A percentile compares a stretch with the other conserved stretches of the same genome.
phyloP scores from a whole-genome alignment of 2,329 filamentous ascomycete species.

The Eutypa lata region DNA sequence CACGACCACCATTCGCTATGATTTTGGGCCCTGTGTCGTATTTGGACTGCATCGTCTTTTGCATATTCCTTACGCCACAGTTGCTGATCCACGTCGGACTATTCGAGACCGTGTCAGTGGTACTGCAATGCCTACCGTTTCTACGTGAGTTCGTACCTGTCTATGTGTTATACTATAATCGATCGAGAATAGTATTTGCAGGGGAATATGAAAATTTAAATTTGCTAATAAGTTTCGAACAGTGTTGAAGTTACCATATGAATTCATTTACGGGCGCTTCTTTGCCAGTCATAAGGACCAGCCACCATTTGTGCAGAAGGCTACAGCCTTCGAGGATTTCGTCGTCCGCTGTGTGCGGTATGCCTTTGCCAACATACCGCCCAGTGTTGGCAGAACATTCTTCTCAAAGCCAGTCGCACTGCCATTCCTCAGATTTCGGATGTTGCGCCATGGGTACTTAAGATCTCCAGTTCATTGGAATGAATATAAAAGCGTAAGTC shows the following conservation, averaged over 20 bases:
- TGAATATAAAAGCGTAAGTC: slow-evolving; percentile 47
- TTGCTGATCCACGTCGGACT: slow-evolving; percentile 66
- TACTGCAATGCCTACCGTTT: slow-evolving; percentile 64
- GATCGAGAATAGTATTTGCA: neutral
- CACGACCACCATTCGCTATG: slow-evolving; percentile 45
- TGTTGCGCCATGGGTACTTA: slow-evolving; percentile 68
- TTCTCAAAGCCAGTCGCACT: slow-evolving; percentile 71
- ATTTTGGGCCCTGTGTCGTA: slow-evolving; percentile 72
- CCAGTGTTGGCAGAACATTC: slow-evolving; percentile 69
- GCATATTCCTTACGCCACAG: slow-evolving; percentile 68
- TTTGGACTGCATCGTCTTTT: slow-evolving; percentile 72
- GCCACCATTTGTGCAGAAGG: slow-evolving; percentile 63
- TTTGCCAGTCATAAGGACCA: slow-evolving; percentile 40
- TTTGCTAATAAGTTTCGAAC: neutral
- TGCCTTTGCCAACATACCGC: slow-evolving; percentile 69
- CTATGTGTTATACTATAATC: neutral
- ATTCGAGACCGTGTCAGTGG: slow-evolving; percentile 54
- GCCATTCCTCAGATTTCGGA: slow-evolving; percentile 72
- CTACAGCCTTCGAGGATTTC: slow-evolving; percentile 73
- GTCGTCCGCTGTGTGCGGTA: slow-evolving; percentile 76
- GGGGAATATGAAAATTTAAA: neutral
- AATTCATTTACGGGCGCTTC: slow-evolving; percentile 57
- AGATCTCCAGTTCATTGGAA: slow-evolving; percentile 62
- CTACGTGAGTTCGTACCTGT: slow-evolving; percentile 49
- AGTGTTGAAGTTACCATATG: slow-evolving; percentile 58